Evolutionary conservation across 192 early-diverging fungal species (phyloP).

Genomic region (Mortierella hygrophila): DNA sequence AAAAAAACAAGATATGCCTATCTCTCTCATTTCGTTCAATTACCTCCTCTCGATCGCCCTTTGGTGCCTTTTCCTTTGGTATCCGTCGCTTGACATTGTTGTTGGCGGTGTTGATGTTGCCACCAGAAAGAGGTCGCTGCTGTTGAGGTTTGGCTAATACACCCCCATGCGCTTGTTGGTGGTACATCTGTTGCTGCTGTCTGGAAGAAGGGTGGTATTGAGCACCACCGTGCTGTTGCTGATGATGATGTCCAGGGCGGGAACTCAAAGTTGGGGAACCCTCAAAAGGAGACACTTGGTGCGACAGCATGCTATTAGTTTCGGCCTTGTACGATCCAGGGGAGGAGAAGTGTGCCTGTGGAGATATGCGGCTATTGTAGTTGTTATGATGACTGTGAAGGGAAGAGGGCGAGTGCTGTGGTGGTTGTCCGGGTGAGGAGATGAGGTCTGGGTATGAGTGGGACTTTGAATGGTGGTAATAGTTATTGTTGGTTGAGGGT

Average conservation of each 20-base stretch:
- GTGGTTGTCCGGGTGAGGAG: background rate
- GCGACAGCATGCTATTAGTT: background rate
- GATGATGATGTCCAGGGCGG: background rate
- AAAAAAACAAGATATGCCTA: background rate
- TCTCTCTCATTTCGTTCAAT: background rate
- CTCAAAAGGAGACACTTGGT: background rate
- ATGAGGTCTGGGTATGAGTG: background rate
- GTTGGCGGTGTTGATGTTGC: background rate
- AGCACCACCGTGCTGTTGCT: background rate
- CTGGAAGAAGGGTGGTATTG: background rate
- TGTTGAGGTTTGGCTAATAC: background rate
- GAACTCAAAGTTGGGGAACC: background rate
- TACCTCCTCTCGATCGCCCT: slow-evolving; percentile 53
- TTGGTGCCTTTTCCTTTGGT: slow-evolving; percentile 17
- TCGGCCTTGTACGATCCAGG: background rate
- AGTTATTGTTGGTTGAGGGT: background rate
- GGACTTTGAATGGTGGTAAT: background rate
- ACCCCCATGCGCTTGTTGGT: background rate
- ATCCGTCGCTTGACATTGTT: slow-evolving; percentile 23
- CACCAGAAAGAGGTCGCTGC: background rate
- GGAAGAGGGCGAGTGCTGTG: background rate
- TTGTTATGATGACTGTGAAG: background rate
- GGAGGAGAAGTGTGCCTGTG: background rate
- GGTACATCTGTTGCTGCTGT: background rate
- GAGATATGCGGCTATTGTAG: background rate